Conservation (phyloP, 805 yeast species). For the Nakazawaea ernobii region DNA sequence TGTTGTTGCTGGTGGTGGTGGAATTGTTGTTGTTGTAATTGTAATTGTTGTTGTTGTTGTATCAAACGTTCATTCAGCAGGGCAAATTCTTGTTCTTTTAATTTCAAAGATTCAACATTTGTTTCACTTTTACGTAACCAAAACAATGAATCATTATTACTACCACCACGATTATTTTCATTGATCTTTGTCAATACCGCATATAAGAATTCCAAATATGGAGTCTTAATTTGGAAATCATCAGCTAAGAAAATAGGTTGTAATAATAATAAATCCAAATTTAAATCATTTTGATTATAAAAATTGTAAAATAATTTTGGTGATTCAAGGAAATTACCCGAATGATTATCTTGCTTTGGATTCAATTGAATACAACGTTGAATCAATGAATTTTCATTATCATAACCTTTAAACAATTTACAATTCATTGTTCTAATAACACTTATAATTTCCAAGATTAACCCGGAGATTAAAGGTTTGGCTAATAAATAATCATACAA, state of each 20-base stretch:
- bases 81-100: constrained; percentile 20
- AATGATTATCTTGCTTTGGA: constrained; percentile 24
- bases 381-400: constrained; percentile 56
- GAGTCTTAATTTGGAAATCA: constrained; percentile 79
- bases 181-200: constrained; percentile 66
- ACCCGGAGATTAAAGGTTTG: constrained; percentile 78
- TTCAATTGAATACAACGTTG: constrained; percentile 45
- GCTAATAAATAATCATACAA: constrained; percentile 68
- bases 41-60: constrained; percentile 18
- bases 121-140: constrained; percentile 25
- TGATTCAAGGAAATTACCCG: constrained; percentile 33
- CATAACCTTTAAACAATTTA: constrained; percentile 62
- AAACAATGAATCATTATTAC: constrained; percentile 24
- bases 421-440: constrained; percentile 76
- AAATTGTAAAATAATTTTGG: constrained; percentile 67
- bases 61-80: constrained; percentile 18
- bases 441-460: constrained; percentile 66
- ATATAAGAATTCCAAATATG: constrained; percentile 83
- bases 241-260: constrained; percentile 91
- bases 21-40: constrained; percentile 20
- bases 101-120: constrained; percentile 21
- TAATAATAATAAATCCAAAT: constrained; percentile 69
- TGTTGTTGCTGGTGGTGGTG: constrained; percentile 12
- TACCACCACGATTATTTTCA: constrained; percentile 37
- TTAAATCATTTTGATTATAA: constrained; percentile 48